A percentile compares a stretch with the other conserved stretches of the same genome.
These are phyloP conservation scores for Botrytis tulipae DNA, from an alignment of 2,329 filamentous ascomycete species.

Conservation along the genomic window DNA sequence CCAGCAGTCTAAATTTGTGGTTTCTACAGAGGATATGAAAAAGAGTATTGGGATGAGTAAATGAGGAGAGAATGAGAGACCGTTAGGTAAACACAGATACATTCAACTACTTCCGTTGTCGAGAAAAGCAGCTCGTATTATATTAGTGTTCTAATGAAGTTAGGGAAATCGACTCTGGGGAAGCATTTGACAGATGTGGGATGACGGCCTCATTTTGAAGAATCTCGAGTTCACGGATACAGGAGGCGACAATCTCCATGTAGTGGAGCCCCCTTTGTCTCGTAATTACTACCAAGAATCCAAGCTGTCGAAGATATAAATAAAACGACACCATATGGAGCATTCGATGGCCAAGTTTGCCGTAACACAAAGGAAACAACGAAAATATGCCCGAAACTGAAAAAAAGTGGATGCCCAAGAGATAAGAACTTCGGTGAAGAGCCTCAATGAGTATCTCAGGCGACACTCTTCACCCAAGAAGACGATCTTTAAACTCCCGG, in stretches of 20 bases:
- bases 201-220: slow-evolving; percentile 19
- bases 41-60: background rate
- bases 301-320: slow-evolving; percentile 7
- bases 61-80: slow-evolving; percentile 1
- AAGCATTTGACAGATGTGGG: slow-evolving; percentile 9
- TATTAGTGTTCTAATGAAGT: slow-evolving; percentile 14
- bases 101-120: background rate
- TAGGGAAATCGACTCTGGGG: slow-evolving; percentile 11
- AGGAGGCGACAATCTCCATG: slow-evolving; percentile 3
- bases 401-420: slow-evolving; percentile 12
- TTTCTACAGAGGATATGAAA: background rate
- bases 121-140: slow-evolving; percentile 7
- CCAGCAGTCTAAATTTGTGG: slow-evolving; percentile 17
- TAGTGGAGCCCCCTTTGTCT: slow-evolving; percentile 16
- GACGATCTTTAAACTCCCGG: slow-evolving; percentile 11
- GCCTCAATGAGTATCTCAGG: slow-evolving; percentile 4
- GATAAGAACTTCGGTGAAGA: slow-evolving; percentile 6
- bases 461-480: background rate
- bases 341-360: slow-evolving; percentile 13
- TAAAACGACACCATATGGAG: slow-evolving; percentile 17
- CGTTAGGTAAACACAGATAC: background rate
- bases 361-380: slow-evolving; percentile 20
- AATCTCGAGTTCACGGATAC: background rate
- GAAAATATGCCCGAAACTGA: slow-evolving; percentile 15
- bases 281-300: slow-evolving; percentile 17